These are phyloP conservation scores for Dryadomyces quercus-mongolicae DNA, from an alignment of 2,329 filamentous ascomycete species.

Conservation along the genomic window DNA sequence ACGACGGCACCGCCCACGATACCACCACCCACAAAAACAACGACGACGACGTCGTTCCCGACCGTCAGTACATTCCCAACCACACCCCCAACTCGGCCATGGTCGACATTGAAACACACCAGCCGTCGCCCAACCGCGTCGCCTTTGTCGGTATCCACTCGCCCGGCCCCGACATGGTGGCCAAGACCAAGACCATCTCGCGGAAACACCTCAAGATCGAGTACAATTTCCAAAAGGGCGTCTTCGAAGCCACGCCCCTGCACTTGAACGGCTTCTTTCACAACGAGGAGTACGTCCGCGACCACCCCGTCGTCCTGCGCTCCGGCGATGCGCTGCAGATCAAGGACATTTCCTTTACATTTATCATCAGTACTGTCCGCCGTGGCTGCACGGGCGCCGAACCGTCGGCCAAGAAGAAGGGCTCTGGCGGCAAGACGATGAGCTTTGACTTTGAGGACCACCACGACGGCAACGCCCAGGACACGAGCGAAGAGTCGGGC, in stretches of 20 bases:
- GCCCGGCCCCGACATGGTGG: slow-evolving; percentile 46
- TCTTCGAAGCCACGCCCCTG: slow-evolving; percentile 52
- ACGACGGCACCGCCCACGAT: neutral
- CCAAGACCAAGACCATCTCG: slow-evolving; percentile 60
- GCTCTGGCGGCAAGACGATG: slow-evolving; percentile 54
- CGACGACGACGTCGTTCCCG: slow-evolving; percentile 25
- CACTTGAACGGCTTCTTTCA: slow-evolving; percentile 59
- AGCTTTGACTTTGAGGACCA: slow-evolving; percentile 60
- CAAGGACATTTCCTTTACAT: slow-evolving; percentile 55
- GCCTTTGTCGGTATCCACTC: slow-evolving; percentile 64
- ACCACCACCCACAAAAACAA: too few species aligned
- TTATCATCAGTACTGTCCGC: slow-evolving; percentile 55
- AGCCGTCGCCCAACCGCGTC: slow-evolving; percentile 48
- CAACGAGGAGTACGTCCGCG: slow-evolving; percentile 46
- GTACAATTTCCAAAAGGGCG: slow-evolving; percentile 49
- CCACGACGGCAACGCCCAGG: slow-evolving; percentile 38
- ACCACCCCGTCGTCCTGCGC: slow-evolving; percentile 42
- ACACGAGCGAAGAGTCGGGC: slow-evolving; percentile 36
- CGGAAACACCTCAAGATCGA: slow-evolving; percentile 61
- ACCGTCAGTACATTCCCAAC: slow-evolving; percentile 43
- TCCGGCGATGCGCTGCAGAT: slow-evolving; percentile 60
- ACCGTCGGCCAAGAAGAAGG: slow-evolving; percentile 20
- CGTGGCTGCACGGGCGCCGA: slow-evolving; percentile 41
- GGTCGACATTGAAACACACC: slow-evolving; percentile 46
- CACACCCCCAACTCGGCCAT: slow-evolving; percentile 47